phyloP scores from a whole-genome alignment of 306 rosid species.

The Senna tora region DNA sequence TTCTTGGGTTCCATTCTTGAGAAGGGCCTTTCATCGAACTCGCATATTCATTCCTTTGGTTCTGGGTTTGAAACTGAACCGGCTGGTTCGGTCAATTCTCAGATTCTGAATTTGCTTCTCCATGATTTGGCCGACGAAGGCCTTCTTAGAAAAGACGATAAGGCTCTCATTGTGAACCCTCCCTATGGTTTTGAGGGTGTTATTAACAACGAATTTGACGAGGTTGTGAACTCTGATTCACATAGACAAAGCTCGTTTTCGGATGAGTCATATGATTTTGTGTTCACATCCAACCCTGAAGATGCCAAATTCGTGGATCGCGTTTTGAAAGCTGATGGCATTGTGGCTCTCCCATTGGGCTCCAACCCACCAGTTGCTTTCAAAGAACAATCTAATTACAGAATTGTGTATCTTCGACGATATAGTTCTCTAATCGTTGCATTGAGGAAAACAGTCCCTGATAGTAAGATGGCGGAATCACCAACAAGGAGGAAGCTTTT shows the following conservation, averaged over 20 bases:
- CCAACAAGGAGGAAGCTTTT: conserved; percentile 50
- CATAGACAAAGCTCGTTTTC: conserved; percentile 44
- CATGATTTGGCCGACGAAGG: conserved; percentile 56
- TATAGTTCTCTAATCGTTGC: conserved; percentile 54
- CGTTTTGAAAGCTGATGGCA: conserved; percentile 58
- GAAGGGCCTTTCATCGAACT: background rate
- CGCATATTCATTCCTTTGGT: background rate
- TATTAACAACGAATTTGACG: conserved; percentile 31
- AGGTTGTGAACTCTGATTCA: conserved; percentile 46
- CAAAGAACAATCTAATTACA: conserved; percentile 48
- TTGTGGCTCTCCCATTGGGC: conserved; percentile 58
- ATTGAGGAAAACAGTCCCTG: conserved; percentile 45
- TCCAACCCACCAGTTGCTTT: conserved; percentile 41
- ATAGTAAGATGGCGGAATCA: conserved; percentile 21
- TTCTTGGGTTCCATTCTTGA: conserved; percentile 36
- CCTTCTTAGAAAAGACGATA: conserved; percentile 43
- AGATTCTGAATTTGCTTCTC: conserved; percentile 51
- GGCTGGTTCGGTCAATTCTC: conserved; percentile 19
- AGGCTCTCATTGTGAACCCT: conserved; percentile 52
- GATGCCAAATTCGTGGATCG: conserved; percentile 57
- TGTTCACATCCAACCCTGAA: conserved; percentile 41
- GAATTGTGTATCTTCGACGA: conserved; percentile 49
- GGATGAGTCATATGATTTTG: conserved; percentile 58
- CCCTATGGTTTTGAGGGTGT: conserved; percentile 23
- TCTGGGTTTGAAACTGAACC: conserved; percentile 7